Percentiles rank a stretch among this genome's conserved stretches.
phyloP scores from a whole-genome alignment of 1,284 basidiomycete genomes.

The Sanguinoderma infundibulare region DNA sequence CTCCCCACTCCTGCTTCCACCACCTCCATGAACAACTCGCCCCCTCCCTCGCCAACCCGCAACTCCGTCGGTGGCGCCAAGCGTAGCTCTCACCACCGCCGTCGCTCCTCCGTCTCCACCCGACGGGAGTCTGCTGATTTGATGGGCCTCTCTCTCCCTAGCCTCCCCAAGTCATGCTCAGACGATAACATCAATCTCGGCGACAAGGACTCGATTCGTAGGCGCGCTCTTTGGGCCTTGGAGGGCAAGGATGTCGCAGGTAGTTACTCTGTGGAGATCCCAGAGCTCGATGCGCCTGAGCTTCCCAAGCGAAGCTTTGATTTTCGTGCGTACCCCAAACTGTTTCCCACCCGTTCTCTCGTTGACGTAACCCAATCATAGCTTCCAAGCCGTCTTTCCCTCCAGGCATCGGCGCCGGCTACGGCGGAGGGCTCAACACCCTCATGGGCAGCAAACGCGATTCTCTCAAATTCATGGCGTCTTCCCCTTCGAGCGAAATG shows the following conservation, averaged over 20 bases:
- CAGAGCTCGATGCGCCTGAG: constrained; percentile 66
- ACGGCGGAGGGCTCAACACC: constrained; percentile 43
- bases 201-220: constrained; percentile 77
- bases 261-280: constrained; percentile 76
- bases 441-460: constrained; percentile 69
- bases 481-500: constrained; percentile 71
- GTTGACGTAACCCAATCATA: constrained; percentile 23
- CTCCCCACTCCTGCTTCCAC: constrained; percentile 39
- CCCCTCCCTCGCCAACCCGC: constrained; percentile 35
- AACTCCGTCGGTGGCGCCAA: constrained; percentile 47
- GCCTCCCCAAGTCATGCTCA: constrained; percentile 55
- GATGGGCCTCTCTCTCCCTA: constrained; percentile 76
- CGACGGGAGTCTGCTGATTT: constrained; percentile 82
- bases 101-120: constrained; percentile 84
- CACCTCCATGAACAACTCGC: constrained; percentile 42
- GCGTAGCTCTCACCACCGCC: constrained; percentile 77
- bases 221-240: constrained; percentile 77
- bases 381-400: constrained; percentile 60
- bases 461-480: constrained; percentile 71
- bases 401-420: constrained; percentile 47
- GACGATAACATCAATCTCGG: constrained; percentile 71
- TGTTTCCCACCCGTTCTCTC: neutral
- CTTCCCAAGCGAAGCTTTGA: constrained; percentile 61
- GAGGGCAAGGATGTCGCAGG: constrained; percentile 73
- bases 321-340: constrained; percentile 54